Conservation (phyloP, 768 basidiomycete genomes). For the Gyrodon lividus region DNA sequence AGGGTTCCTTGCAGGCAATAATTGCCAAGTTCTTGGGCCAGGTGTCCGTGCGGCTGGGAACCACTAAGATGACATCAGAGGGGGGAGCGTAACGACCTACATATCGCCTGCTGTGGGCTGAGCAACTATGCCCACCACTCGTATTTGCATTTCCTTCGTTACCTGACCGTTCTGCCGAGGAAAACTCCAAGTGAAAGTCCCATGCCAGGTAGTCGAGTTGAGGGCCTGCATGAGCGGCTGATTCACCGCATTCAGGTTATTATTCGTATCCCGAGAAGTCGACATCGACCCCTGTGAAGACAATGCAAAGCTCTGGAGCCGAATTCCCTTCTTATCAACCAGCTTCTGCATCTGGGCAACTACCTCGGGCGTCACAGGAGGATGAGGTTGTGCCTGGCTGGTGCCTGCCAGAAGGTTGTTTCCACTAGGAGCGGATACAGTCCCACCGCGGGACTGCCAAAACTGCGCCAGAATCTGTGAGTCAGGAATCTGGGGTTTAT, state of each 20-base stretch:
- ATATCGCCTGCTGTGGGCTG: constrained; percentile 28
- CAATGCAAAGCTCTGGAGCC: constrained; percentile 19
- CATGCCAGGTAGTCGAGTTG: constrained; percentile 42
- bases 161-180: constrained; percentile 36
- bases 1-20: constrained; percentile 39
- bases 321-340: constrained; percentile 43
- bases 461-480: constrained; percentile 27
- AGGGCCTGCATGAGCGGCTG: constrained; percentile 1
- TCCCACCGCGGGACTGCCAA: constrained; percentile 28
- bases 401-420: constrained; percentile 16
- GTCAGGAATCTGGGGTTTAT: constrained; percentile 18
- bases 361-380: constrained; percentile 14
- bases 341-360: constrained; percentile 49
- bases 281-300: constrained; percentile 19
- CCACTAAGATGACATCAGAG: constrained; percentile 1
- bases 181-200: constrained; percentile 44
- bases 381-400: constrained; percentile 10
- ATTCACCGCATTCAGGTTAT: constrained; percentile 2
- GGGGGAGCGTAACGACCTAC: constrained; percentile 30
- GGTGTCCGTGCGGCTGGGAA: constrained; percentile 44
- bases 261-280: constrained; percentile 10
- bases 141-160: constrained; percentile 38
- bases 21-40: constrained; percentile 53
- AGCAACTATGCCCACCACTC: constrained; percentile 26
- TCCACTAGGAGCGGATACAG: constrained; percentile 1